phyloP scores from a whole-genome alignment of 139 green algal genomes.

The Chlamydomonas schloesseri region DNA sequence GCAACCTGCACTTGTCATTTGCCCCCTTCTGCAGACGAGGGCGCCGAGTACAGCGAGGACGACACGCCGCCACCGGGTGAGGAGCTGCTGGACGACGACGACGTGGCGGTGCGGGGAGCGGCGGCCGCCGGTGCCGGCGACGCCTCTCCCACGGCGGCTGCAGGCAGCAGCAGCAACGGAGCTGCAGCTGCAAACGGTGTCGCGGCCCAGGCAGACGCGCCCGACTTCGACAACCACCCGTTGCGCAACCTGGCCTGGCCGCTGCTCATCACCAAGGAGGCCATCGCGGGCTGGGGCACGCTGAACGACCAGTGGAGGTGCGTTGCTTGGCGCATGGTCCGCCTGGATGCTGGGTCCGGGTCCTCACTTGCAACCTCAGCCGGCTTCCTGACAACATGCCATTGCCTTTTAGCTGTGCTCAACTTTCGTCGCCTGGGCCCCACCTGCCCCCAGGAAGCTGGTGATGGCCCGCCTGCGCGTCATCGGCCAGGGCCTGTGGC shows the following conservation, averaged over 20 bases:
- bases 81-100: background rate
- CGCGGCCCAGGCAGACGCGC: background rate
- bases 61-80: slow-evolving; percentile 11
- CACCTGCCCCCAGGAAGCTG: slow-evolving; percentile 37
- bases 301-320: slow-evolving; percentile 29
- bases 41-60: slow-evolving; percentile 26
- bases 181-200: background rate
- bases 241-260: slow-evolving; percentile 20
- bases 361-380: no score
- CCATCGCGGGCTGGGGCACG: slow-evolving; percentile 18
- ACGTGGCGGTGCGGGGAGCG: background rate
- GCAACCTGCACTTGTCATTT: background rate
- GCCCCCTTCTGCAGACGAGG: background rate
- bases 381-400: background rate
- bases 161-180: background rate
- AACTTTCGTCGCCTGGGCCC: background rate
- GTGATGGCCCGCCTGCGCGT: slow-evolving; percentile 37
- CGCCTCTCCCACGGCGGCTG: no score
- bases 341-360: no score
- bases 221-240: background rate
- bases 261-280: slow-evolving; percentile 22
- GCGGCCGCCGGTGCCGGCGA: no score
- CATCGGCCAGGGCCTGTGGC: slow-evolving; percentile 42
- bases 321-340: background rate
- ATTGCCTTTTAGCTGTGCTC: background rate